Base-by-base conservation (phyloP, 2,329 filamentous ascomycete genomes). In the Apiospora saccharicola region DNA sequence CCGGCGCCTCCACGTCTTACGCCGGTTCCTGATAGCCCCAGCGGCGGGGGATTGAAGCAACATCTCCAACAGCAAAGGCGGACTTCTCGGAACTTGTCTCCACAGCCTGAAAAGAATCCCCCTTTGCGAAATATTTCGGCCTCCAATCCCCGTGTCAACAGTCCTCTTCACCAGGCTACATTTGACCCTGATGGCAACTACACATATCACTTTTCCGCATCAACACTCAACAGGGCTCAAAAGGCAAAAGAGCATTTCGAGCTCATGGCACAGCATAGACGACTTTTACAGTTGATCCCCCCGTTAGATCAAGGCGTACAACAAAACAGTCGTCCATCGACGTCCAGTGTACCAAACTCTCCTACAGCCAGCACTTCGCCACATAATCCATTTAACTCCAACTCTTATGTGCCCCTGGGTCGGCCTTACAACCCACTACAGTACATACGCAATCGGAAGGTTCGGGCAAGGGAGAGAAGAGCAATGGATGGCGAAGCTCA, bases 401-500 rank as follows among this genome's bases (percentile, higher is more conserved):
- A 78, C 78, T 41, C 81, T 77, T 75, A 80, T 80, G 73, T 78
- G 81, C 57, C 78, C 72, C 81, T 92, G 10, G 93, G 93, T 5
- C 91, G 95, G 70, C 84, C 86, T 2, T 98, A 98, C 80, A 98
- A 99, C 80, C 96, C 96, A 5, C 83, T 99, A 34, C 96, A 98
- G 81, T 94, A 94, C 77, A 93, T 98, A 71, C 92, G 96, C 26
- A 98, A 99, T 79, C 90, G 96, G 68, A 96, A 95, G 80, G 89
- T 96, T 16, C 89, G 96, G 74, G 92, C 92, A 37, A 89, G 95
- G 22, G 94, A 97, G 82, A 90, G 94, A 53, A 91, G 89, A 75
- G 83, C 88, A 0, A 91, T 98, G 46, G 90, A 96, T 77, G 91
- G 93, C 22, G 91, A 94, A 74, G 86, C 87, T 1, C 91, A 93